Percentiles rank a stretch among this genome's conserved stretches.
Conservation (phyloP, 2,329 filamentous ascomycete genomes). For the Graphilbum ipis-grandicollis region DNA sequence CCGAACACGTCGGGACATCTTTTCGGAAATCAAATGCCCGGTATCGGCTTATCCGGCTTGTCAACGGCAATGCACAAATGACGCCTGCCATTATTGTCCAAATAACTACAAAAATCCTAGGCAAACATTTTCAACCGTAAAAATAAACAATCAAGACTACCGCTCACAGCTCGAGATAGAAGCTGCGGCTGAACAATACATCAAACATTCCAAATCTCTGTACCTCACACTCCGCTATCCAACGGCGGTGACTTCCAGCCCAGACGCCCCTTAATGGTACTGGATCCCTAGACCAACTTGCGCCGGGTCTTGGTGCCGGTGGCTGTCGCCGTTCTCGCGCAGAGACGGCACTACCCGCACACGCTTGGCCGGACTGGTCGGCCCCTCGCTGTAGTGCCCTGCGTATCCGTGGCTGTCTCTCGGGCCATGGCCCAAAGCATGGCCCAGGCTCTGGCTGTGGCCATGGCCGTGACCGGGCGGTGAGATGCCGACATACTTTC, state of each 20-base stretch:
- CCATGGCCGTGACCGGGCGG: not conserved
- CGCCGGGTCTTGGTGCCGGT: conserved; percentile 9
- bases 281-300: conserved; percentile 36
- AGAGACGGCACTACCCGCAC: conserved; percentile 23
- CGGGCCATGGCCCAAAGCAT: conserved; percentile 8
- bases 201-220: no score
- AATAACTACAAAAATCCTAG: no score
- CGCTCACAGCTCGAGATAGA: no score
- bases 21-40: no score
- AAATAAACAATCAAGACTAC: no score
- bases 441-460: conserved; percentile 13
- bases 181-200: no score
- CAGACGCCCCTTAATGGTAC: conserved; percentile 17
- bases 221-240: not conserved
- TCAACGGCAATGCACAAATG: no score
- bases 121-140: no score
- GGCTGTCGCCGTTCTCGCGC: conserved; percentile 16
- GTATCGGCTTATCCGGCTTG: no score
- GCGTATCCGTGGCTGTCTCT: conserved; percentile 13
- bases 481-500: conserved; percentile 32
- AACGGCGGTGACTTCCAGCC: not conserved
- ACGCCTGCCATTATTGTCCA: no score
- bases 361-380: conserved; percentile 34
- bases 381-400: conserved; percentile 13
- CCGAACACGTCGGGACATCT: no score